Conservation (phyloP, 495 filamentous ascomycete genomes). For the Saxophila tyrrhenica region DNA sequence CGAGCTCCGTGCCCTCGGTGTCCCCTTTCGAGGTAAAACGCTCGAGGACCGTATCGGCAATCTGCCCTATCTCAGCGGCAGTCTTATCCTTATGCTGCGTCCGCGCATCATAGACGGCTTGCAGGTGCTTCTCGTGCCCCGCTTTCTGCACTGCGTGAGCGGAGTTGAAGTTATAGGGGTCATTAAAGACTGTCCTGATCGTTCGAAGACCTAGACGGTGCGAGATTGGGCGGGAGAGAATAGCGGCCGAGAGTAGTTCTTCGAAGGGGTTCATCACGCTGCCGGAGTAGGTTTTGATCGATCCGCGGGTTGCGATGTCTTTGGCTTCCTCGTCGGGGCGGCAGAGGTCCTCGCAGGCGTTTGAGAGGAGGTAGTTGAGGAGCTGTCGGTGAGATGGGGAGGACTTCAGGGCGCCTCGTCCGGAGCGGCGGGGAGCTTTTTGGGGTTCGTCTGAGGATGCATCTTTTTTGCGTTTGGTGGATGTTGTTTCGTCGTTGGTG, state of each 20-base stretch:
- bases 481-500: background rate
- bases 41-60: slow-evolving; percentile 15
- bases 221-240: slow-evolving; percentile 28
- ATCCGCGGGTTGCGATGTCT: slow-evolving; percentile 14
- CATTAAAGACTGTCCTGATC: slow-evolving; percentile 30
- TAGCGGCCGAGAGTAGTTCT: slow-evolving; percentile 26
- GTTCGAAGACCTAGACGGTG: slow-evolving; percentile 27
- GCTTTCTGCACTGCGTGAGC: slow-evolving; percentile 21
- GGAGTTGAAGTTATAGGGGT: slow-evolving; percentile 23
- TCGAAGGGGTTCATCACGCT: slow-evolving; percentile 26
- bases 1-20: slow-evolving; percentile 7
- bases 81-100: slow-evolving; percentile 20
- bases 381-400: slow-evolving; percentile 14
- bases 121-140: slow-evolving; percentile 19
- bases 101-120: slow-evolving; percentile 27
- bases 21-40: slow-evolving; percentile 11
- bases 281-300: slow-evolving; percentile 19
- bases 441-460: slow-evolving; percentile 9
- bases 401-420: slow-evolving; percentile 10
- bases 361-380: slow-evolving; percentile 25
- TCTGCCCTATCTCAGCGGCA: slow-evolving; percentile 9
- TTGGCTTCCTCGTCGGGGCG: slow-evolving; percentile 25
- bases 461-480: slow-evolving; percentile 13
- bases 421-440: slow-evolving; percentile 14
- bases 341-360: slow-evolving; percentile 20